A percentile compares a stretch with the other conserved stretches of the same genome.
Evolutionary conservation across 2,329 filamentous ascomycete species (phyloP).

Genomic region (Aspergillus niger): DNA sequence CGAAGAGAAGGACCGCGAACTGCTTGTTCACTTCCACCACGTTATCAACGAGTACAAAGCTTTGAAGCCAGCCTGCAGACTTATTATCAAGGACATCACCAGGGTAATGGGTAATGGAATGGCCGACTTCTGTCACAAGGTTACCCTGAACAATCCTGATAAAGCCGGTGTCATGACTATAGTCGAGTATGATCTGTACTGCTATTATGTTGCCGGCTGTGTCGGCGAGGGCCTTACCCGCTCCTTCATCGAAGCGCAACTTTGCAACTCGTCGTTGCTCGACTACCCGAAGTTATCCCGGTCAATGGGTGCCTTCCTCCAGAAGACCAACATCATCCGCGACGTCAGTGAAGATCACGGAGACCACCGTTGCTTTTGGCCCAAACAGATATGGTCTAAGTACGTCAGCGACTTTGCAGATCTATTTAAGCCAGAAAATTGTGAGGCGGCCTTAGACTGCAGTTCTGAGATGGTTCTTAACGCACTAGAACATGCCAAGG

Average conservation of each 20-base stretch:
- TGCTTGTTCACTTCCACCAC: constrained; percentile 88
- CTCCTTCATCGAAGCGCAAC: constrained; percentile 81
- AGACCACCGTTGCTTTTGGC: constrained; percentile 90
- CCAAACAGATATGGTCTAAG: constrained; percentile 95
- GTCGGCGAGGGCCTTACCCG: constrained; percentile 91
- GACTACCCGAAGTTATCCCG: constrained; percentile 79
- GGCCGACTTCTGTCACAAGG: constrained; percentile 90
- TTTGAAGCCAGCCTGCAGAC: constrained; percentile 79
- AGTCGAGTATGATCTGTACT: constrained; percentile 93
- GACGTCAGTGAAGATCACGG: constrained; percentile 88
- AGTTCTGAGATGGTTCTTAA: constrained; percentile 93
- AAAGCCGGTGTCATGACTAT: constrained; percentile 77
- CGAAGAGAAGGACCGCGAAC: constrained; percentile 89
- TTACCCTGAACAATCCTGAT: constrained; percentile 64
- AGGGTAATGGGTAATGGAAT: constrained; percentile 97
- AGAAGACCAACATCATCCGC: constrained; percentile 98
- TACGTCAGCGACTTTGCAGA: constrained; percentile 88
- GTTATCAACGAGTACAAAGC: constrained; percentile 85
- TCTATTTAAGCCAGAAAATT: constrained; percentile 79
- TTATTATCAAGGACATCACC: constrained; percentile 90
- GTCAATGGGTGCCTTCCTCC: constrained; percentile 95
- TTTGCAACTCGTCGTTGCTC: constrained; percentile 82
- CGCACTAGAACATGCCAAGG: constrained; percentile 80
- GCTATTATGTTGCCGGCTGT: constrained; percentile 95
- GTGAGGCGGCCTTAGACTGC: constrained; percentile 76